phyloP scores from a whole-genome alignment of 1,284 basidiomycete genomes.

The Rhodotorula mucilaginosa region DNA sequence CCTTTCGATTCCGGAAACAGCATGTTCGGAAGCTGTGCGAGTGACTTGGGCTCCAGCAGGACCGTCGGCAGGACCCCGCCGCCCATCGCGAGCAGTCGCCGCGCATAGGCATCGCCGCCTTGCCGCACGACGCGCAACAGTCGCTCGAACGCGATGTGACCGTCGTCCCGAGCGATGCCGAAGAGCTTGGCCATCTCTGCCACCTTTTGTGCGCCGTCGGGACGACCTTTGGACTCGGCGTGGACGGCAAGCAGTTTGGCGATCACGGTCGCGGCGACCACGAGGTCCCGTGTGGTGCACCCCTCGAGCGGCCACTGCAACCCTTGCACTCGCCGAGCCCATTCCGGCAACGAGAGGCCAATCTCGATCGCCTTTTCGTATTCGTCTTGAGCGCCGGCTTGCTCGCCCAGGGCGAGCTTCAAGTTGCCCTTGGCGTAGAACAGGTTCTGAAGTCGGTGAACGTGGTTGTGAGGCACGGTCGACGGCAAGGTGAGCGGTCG shows the following conservation, averaged over 20 bases:
- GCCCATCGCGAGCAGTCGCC: conserved; percentile 47
- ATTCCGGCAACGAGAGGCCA: conserved; percentile 31
- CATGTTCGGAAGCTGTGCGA: conserved; percentile 24
- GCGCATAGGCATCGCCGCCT: conserved; percentile 49
- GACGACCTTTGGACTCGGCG: conserved; percentile 46
- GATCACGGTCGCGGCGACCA: conserved; percentile 46
- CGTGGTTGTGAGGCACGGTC: conserved; percentile 48
- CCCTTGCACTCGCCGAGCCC: conserved; percentile 15
- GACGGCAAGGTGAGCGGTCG: conserved; percentile 41
- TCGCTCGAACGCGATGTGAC: conserved; percentile 47
- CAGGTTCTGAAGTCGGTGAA: conserved; percentile 53
- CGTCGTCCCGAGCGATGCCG: conserved; percentile 37
- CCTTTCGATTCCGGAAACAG: conserved; percentile 43
- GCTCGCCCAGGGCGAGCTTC: conserved; percentile 45
- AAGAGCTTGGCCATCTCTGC: conserved; percentile 37
- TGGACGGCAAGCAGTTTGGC: conserved; percentile 51
- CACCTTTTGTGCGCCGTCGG: conserved; percentile 31
- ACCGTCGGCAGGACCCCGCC: conserved; percentile 54
- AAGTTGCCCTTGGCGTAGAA: conserved; percentile 54
- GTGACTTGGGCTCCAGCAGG: conserved; percentile 53
- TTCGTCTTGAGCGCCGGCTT: conserved; percentile 47
- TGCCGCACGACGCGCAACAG: conserved; percentile 49
- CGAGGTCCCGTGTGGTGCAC: conserved; percentile 32
- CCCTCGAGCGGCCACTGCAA: conserved; percentile 26
- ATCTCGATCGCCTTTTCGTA: conserved; percentile 50